These are phyloP conservation scores for Neophaeococcomyces mojaviensis DNA, from an alignment of 2,329 filamentous ascomycete species.

Conservation along the genomic window DNA sequence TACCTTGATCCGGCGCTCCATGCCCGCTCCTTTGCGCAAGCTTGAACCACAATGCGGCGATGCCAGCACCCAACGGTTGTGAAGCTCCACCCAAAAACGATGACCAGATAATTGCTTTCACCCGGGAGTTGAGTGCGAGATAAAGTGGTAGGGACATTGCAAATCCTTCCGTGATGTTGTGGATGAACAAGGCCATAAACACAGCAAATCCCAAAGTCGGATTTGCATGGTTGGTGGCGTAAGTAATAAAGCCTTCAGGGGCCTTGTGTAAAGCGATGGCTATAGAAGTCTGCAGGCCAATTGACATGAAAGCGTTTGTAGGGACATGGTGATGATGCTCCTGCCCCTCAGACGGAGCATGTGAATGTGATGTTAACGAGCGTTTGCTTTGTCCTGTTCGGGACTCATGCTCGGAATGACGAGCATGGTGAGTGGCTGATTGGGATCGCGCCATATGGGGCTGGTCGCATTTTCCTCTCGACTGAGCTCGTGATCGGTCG, in stretches of 20 bases:
- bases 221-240: conserved; percentile 94
- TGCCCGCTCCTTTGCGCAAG: conserved; percentile 51
- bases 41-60: conserved; percentile 81
- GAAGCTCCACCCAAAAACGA: conserved; percentile 75
- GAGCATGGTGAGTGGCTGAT: conserved; percentile 20
- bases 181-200: conserved; percentile 91
- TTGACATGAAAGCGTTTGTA: conserved; percentile 84
- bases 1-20: conserved; percentile 45
- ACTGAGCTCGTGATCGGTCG: background rate
- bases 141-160: conserved; percentile 88
- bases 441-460: conserved; percentile 12
- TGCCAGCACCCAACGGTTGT: conserved; percentile 76
- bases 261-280: conserved; percentile 96
- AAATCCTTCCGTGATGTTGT: conserved; percentile 97
- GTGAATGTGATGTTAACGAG: conserved; percentile 12
- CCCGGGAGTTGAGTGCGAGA: conserved; percentile 73
- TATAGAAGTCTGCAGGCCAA: conserved; percentile 91
- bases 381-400: conserved; percentile 3
- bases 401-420: conserved; percentile 20
- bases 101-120: conserved; percentile 77
- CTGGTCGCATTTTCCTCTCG: background rate
- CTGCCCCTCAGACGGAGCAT: conserved; percentile 25
- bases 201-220: conserved; percentile 81
- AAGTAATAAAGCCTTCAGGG: conserved; percentile 80
- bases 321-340: conserved; percentile 90